Evolutionary conservation across 768 basidiomycete genomes (phyloP).

Genomic region (Pisolithus orientalis): DNA sequence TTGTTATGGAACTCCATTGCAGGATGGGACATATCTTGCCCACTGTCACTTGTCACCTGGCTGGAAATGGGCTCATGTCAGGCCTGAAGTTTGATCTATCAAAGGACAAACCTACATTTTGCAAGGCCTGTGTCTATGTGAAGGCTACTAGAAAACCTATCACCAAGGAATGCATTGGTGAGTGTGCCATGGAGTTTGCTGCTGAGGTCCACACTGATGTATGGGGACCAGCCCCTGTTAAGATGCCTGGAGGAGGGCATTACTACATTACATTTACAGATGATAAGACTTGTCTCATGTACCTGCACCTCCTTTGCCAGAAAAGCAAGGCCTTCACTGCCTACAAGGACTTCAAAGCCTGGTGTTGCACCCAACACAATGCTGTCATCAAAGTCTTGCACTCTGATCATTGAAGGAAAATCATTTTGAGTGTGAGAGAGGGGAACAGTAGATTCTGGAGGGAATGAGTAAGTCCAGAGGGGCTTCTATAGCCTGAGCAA

Average conservation of each 20-base stretch:
- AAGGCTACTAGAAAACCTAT: too few species aligned
- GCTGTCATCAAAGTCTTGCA: neutral
- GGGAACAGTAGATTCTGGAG: too few species aligned
- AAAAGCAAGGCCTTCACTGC: too few species aligned
- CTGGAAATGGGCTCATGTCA: constrained; percentile 14
- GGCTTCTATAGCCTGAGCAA: too few species aligned
- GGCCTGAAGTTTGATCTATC: too few species aligned
- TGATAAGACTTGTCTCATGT: neutral
- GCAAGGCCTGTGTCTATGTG: too few species aligned
- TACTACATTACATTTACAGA: constrained; percentile 8
- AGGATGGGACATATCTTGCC: neutral
- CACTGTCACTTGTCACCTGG: constrained; percentile 11
- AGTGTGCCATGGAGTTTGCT: too few species aligned
- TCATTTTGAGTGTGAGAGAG: too few species aligned
- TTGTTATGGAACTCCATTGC: neutral
- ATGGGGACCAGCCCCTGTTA: constrained; percentile 17
- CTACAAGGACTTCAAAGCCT: too few species aligned
- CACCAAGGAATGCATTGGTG: constrained; percentile 19
- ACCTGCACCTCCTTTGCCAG: neutral
- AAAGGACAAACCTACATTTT: too few species aligned
- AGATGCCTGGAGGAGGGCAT: neutral
- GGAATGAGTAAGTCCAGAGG: too few species aligned
- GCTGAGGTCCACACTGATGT: constrained; percentile 12
- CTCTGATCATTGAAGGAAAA: constrained; percentile 8
- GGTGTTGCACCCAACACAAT: neutral